Base-by-base conservation (phyloP, 345 rosid species). In the Hibiscus mutabilis region DNA sequence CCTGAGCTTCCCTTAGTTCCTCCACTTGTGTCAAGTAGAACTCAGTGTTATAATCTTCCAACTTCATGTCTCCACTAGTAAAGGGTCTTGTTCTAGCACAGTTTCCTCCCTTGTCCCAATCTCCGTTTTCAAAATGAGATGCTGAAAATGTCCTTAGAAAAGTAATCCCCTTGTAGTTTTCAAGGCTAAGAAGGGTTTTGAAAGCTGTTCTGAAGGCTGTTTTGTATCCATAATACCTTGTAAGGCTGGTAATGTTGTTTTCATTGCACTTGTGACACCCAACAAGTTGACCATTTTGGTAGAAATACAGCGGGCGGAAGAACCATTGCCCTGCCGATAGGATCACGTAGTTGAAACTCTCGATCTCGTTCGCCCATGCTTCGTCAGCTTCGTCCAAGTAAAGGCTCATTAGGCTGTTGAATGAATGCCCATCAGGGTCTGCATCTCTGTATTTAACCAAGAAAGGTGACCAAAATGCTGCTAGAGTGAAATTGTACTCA, bases 241-340 rank as follows among this genome's bases (percentile, higher is more conserved):
- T 69, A 6, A 83, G 52, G 27, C 73, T 56, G 21, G 82, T 80
- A 16, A 82, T 70, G 76, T 84, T 82, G 12, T 80, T 63, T 6
- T 40, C 66, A 2, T 46, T 0, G 76, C 92, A 88, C 16, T 21
- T 76, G 63, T 80, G 70, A 53, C 92, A 88, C 0, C 88, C 87
- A 1, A 82, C 79, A 46, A 76, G 49, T 27, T 74, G 18, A 7
- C 77, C 78, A 2, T 86, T 74, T 63, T 71, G 73, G 27, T 84
- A 75, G 76, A 75, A 82, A 49, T 74, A 13, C 29, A 83, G 68
- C 1, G 86, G 86, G 5, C 88, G 81, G 62, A 82, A 84, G 83
- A 86, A 86, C 92, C 92, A 88, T n/a, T 82, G 87, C 35, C 92
- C 88, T 0, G 76, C 88, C 1, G 88, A 88, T 64, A 88, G 49